phyloP scores from a whole-genome alignment of 1,284 basidiomycete species.

The Laetiporus sulphureus region DNA sequence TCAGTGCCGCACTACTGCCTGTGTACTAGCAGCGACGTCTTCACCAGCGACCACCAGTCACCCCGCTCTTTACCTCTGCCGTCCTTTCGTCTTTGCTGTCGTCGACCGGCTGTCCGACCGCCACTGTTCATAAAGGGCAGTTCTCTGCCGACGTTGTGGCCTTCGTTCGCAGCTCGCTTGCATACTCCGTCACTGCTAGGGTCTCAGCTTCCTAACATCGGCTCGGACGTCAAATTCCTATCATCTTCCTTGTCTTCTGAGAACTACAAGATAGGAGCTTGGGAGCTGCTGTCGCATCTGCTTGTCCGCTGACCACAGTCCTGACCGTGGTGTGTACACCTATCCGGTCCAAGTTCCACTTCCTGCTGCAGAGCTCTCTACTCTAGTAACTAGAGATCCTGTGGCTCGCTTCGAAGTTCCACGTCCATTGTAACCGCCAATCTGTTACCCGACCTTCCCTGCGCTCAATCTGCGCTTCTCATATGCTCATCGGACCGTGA shows the following conservation, averaged over 20 bases:
- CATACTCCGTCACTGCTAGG: no score
- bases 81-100: background rate
- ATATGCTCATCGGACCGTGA: constrained; percentile 14
- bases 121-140: background rate
- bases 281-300: background rate
- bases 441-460: background rate
- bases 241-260: background rate
- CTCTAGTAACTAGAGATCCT: background rate
- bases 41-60: constrained; percentile 18
- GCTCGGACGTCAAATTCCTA: background rate
- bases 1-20: constrained; percentile 15
- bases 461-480: constrained; percentile 5
- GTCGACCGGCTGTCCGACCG: background rate
- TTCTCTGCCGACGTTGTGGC: background rate
- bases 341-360: background rate
- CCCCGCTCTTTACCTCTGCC: constrained; percentile 15
- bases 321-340: background rate
- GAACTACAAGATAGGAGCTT: background rate
- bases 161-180: background rate
- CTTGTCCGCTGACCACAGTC: no score
- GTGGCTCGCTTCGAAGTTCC: no score
- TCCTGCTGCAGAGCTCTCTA: background rate
- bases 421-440: background rate
- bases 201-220: background rate
- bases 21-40: constrained; percentile 11